Conservation (phyloP, 1,284 basidiomycete genomes). For the Tetrapyrgos nigripes region DNA sequence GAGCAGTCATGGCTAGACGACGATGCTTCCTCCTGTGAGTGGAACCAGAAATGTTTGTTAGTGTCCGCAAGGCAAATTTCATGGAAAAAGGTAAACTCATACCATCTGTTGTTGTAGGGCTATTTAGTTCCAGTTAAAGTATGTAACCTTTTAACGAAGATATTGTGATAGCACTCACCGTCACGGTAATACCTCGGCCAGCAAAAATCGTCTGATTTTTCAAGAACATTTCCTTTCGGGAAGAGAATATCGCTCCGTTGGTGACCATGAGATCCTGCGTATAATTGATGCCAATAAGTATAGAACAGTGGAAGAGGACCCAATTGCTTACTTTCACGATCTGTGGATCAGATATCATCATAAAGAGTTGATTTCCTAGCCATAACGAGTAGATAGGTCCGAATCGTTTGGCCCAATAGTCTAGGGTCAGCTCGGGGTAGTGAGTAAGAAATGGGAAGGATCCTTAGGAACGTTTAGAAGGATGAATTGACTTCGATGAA, state of each 20-base stretch:
- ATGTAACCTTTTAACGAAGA: neutral
- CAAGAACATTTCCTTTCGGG: constrained; percentile 48
- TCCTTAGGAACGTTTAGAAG: constrained; percentile 20
- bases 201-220: constrained; percentile 48
- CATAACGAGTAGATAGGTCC: constrained; percentile 42
- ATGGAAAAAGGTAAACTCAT: neutral
- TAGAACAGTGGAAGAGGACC: neutral
- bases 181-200: constrained; percentile 47
- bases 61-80: neutral
- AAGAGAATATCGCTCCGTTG: constrained; percentile 49
- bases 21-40: constrained; percentile 47
- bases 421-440: constrained; percentile 43
- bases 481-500: neutral
- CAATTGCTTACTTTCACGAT: constrained; percentile 38
- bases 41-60: too few species aligned
- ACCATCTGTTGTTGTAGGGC: constrained; percentile 2
- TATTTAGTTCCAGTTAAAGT: neutral
- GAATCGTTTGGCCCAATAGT: constrained; percentile 43
- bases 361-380: constrained; percentile 47
- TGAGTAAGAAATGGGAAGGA: constrained; percentile 44
- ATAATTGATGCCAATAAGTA: neutral
- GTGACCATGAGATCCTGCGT: constrained; percentile 45
- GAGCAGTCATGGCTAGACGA: constrained; percentile 38
- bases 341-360: constrained; percentile 43
- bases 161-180: constrained; percentile 33